A percentile compares a stretch with the other conserved stretches of the same genome.
Evolutionary conservation across 257 asterid genomes (phyloP).

Genomic region (Nicotiana sylvestris): DNA sequence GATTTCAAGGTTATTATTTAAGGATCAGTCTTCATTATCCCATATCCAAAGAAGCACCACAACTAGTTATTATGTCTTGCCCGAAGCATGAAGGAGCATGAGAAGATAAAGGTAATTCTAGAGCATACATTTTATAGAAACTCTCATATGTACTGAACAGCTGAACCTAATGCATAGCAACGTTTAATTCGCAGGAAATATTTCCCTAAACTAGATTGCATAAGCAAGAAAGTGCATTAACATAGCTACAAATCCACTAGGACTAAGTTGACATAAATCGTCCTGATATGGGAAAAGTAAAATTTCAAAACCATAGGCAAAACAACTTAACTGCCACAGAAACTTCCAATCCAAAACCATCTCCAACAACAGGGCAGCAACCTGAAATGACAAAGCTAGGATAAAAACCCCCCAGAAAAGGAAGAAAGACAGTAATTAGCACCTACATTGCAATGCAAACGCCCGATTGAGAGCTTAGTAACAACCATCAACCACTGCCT

Average conservation of each 20-base stretch:
- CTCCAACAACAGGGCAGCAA: conserved; percentile 39
- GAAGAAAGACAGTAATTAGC: conserved; percentile 30
- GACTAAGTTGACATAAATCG: conserved; percentile 26
- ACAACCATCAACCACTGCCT: conserved; percentile 31
- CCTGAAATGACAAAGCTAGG: conserved; percentile 47
- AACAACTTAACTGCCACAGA: conserved; percentile 46
- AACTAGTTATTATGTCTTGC: neutral
- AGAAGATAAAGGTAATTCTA: neutral
- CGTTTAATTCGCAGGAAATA: neutral
- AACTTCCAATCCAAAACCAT: conserved; percentile 32
- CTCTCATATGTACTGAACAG: neutral
- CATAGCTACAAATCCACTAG: conserved; percentile 21
- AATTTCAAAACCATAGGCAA: conserved; percentile 30
- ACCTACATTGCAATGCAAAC: conserved; percentile 31
- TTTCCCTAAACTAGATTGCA: conserved; percentile 7
- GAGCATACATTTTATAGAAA: neutral
- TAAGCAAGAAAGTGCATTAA: conserved; percentile 17
- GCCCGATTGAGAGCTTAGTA: conserved; percentile 8
- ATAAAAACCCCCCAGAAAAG: conserved; percentile 31
- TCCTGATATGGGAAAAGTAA: conserved; percentile 20
- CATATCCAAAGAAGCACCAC: neutral
- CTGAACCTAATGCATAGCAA: conserved; percentile 1
- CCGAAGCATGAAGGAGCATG: neutral
- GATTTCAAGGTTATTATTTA: neutral
- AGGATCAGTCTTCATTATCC: neutral